Evolutionary conservation across 2,329 filamentous ascomycete species (phyloP).

Genomic region (Arthrocladium fulminans): DNA sequence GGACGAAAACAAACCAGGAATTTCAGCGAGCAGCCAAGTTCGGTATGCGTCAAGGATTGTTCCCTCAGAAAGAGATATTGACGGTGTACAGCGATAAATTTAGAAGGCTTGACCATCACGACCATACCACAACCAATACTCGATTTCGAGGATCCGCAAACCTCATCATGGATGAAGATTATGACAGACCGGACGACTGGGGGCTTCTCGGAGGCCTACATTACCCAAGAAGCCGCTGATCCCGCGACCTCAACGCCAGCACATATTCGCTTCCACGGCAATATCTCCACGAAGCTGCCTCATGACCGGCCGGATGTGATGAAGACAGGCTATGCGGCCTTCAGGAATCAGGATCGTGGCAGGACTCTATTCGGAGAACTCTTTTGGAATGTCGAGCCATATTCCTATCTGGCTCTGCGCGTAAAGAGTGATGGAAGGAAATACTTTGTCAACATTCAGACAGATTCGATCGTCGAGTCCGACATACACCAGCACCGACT

Average conservation of each 20-base stretch:
- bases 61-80: not conserved
- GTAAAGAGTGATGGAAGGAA: constrained; percentile 84
- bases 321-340: constrained; percentile 80
- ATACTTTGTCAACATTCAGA: constrained; percentile 94
- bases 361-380: constrained; percentile 76
- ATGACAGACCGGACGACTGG: constrained; percentile 85
- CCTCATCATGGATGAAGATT: constrained; percentile 50
- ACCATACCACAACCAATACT: constrained; percentile 20
- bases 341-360: constrained; percentile 68
- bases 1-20: constrained; percentile 21
- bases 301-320: constrained; percentile 63
- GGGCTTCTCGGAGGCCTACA: constrained; percentile 65
- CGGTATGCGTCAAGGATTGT: constrained; percentile 14
- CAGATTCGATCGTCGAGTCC: constrained; percentile 85
- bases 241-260: constrained; percentile 37
- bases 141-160: constrained; percentile 28
- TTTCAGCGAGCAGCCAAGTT: constrained; percentile 21
- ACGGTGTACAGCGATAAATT: constrained; percentile 19
- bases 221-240: constrained; percentile 56
- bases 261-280: constrained; percentile 76
- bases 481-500: constrained; percentile 92
- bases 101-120: constrained; percentile 19
- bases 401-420: constrained; percentile 75
- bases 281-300: constrained; percentile 78
- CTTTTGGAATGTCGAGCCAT: constrained; percentile 83